Evolutionary conservation across 1,284 basidiomycete genomes (phyloP), one percentile per base, ranked within the genome.

Genomic region (Omphalotus olearius): DNA sequence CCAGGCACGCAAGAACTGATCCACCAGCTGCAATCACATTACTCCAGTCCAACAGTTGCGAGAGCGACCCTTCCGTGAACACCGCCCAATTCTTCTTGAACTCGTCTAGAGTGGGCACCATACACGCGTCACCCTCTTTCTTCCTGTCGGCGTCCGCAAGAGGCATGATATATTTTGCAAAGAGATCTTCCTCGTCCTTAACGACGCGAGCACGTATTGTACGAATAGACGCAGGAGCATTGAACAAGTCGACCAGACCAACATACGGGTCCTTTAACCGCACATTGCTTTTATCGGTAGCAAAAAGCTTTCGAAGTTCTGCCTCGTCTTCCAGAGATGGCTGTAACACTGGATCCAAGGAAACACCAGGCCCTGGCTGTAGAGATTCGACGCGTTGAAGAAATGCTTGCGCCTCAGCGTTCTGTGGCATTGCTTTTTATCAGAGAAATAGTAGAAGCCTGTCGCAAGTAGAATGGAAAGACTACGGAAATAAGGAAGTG

Each of bases 1-100:
- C 59, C 45, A 83, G 64, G 52, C 79, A 81, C 1, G 79, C 81
- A 25, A 79, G 71, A 13, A 83, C 76, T 1, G 78, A 68, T 9
- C 81, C 80, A 13, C 82, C 81, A 45, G 79, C 79, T 20, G 73
- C 80, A n/a, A 83, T 66, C 55, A 83, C 76, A 56, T 81, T 80
- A 65, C 69, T 77, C 78, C 79, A 81, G 59, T 80, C 75, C 36
- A 68, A 26, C 16, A 81, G 65, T 59, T 80, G 76, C 5, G 75
- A 78, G n/a, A 83, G 64, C 1, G 78, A 78, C 3, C 74, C 75
- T 58, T 82, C 79, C 9, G 74, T 76, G 62, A 83, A 83, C 41
- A 82, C 69, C 4, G 70, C 52, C 79, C 79, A 83, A 57, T 79
- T 79, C 67, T 72, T 74, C 67, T 74, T 76, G 69, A 82, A 83